A percentile compares a stretch with the other conserved stretches of the same genome.
These are phyloP conservation scores for Hydnum rufescens DNA, from an alignment of 768 basidiomycete species.

Conservation along the genomic window DNA sequence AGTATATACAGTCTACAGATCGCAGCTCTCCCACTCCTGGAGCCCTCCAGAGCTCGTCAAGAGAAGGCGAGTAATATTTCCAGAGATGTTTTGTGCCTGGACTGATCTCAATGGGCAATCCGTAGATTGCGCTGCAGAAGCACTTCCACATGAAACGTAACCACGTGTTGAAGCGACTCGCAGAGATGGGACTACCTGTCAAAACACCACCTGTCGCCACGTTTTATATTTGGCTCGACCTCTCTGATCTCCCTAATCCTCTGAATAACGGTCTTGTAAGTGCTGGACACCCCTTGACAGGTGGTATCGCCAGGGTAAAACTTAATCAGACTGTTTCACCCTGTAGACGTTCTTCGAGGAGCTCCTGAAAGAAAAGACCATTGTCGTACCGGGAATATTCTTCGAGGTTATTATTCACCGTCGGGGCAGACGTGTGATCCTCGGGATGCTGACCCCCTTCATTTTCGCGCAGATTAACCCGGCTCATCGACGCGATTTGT, in stretches of 20 bases:
- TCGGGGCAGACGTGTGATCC: too few relatives aligned
- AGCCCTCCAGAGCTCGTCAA: constrained; percentile 39
- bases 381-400: constrained; percentile 77
- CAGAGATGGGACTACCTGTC: constrained; percentile 58
- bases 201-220: constrained; percentile 58
- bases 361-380: constrained; percentile 73
- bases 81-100: too few relatives aligned
- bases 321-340: too few relatives aligned
- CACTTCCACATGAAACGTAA: constrained; percentile 88
- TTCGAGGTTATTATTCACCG: too few relatives aligned
- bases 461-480: constrained; percentile 21
- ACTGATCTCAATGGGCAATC: too few relatives aligned
- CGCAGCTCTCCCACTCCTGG: constrained; percentile 68
- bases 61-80: too few relatives aligned
- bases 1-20: constrained; percentile 50
- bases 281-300: constrained; percentile 6
- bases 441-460: too few relatives aligned
- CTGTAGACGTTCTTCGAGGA: constrained; percentile 74
- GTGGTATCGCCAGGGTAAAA: too few relatives aligned
- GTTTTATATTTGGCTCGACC: constrained; percentile 89
- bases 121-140: constrained; percentile 64
- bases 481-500: constrained; percentile 58
- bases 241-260: constrained; percentile 58
- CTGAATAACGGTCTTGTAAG: constrained; percentile 70
- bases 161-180: constrained; percentile 66